A percentile compares a stretch with the other conserved stretches of the same genome.
Evolutionary conservation across 257 asterid genomes (phyloP).

Genomic region (Solanum bulbocastanum): DNA sequence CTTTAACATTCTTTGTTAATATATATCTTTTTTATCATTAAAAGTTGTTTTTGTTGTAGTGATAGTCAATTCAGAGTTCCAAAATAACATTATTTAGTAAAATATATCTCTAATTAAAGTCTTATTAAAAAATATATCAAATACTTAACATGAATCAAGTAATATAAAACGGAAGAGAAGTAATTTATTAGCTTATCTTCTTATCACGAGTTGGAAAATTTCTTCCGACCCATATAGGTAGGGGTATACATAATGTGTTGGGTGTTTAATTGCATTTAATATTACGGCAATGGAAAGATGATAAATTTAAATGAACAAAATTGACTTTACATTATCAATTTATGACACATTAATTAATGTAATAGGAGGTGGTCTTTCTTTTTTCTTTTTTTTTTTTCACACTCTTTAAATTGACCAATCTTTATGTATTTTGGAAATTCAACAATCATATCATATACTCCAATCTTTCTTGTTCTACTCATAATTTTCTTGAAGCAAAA

Average conservation of each 20-base stretch:
- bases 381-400: not conserved
- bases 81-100: not conserved
- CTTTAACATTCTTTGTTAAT: not conserved
- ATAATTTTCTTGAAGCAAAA: not conserved
- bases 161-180: accelerated
- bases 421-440: not conserved
- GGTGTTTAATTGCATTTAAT: not conserved
- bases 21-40: no score
- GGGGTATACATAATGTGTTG: not conserved
- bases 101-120: not conserved
- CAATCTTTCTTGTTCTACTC: not conserved
- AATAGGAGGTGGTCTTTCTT: not conserved
- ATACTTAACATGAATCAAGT: not conserved
- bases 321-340: not conserved
- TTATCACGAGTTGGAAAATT: not conserved
- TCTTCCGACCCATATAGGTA: not conserved
- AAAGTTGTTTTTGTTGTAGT: no score
- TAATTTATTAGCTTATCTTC: not conserved
- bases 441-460: not conserved
- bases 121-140: not conserved
- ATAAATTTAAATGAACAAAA: not conserved
- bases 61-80: not conserved
- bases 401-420: not conserved
- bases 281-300: not conserved
- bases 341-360: not conserved